These are phyloP conservation scores for Alternaria hordeiaustralica DNA, from an alignment of 2,329 filamentous ascomycete genomes.

Conservation along the genomic window DNA sequence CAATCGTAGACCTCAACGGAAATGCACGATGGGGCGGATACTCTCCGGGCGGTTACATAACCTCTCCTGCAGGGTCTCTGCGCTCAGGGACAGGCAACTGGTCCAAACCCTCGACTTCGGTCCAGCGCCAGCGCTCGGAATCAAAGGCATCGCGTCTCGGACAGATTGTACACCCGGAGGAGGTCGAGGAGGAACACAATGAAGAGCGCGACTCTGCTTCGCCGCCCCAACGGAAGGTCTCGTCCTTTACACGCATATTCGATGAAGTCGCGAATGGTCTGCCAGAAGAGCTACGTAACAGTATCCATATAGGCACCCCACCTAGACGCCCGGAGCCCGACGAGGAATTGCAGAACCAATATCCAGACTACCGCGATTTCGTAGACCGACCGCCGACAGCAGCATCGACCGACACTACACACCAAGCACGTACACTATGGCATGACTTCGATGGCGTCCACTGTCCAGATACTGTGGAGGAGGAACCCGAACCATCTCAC, in stretches of 20 bases:
- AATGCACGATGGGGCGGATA: constrained; percentile 73
- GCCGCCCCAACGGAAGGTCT: constrained; percentile 35
- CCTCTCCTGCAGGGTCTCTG: constrained; percentile 70
- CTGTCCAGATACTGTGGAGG: constrained; percentile 61
- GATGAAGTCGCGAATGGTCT: constrained; percentile 46
- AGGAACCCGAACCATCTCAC: constrained; percentile 34
- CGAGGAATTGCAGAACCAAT: constrained; percentile 6
- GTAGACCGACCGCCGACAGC: constrained; percentile 59
- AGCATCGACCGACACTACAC: constrained; percentile 66
- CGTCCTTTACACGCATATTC: constrained; percentile 47
- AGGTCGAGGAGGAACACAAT: constrained; percentile 23
- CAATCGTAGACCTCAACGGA: constrained; percentile 74
- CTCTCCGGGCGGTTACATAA: constrained; percentile 70
- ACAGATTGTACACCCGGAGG: constrained; percentile 49
- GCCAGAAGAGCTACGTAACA: constrained; percentile 38
- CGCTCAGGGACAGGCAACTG: constrained; percentile 53
- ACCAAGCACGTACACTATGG: constrained; percentile 72
- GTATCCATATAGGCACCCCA: constrained; percentile 17
- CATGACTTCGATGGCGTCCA: constrained; percentile 84
- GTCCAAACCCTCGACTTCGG: constrained; percentile 42
- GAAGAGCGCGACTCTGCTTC: constrained; percentile 2
- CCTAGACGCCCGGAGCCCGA: constrained; percentile 14
- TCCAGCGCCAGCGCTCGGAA: constrained; percentile 47
- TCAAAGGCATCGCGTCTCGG: constrained; percentile 52
- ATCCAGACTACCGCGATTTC: constrained; percentile 29